Percentiles rank a stretch among this genome's conserved stretches.
Conservation (phyloP, 139 green algal genomes). For the Auxenochlorella protothecoides region DNA sequence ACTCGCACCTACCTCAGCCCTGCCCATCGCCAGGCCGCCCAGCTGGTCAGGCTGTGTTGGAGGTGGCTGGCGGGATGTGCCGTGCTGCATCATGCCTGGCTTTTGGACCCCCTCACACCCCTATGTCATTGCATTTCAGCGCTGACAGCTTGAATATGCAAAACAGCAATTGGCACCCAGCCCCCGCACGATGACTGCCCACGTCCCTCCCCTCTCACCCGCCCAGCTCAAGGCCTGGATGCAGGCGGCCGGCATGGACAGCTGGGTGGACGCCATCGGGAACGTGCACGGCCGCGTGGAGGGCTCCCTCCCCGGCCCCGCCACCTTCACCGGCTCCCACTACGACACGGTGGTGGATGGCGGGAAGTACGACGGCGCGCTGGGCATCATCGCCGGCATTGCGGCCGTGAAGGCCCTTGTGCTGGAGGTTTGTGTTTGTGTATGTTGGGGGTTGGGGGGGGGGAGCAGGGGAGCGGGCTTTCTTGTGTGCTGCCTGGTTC, state of each 20-base stretch:
- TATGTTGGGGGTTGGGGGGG: no score
- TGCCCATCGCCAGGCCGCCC: constrained; percentile 41
- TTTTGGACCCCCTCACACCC: no score
- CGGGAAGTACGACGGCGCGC: constrained; percentile 74
- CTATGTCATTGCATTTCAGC: no score
- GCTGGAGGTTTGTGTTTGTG: no score
- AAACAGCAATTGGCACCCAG: no score
- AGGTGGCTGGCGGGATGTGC: no score
- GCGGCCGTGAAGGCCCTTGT: constrained; percentile 61
- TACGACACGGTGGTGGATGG: constrained; percentile 90
- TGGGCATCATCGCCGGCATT: constrained; percentile 77
- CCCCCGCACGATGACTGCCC: neutral
- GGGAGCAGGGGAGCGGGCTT: no score
- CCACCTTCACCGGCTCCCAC: constrained; percentile 72
- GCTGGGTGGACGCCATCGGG: constrained; percentile 60
- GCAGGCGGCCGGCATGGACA: constrained; percentile 55
- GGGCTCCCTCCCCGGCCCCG: constrained; percentile 3
- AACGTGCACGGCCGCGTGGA: constrained; percentile 68
- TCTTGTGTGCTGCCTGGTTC: no score
- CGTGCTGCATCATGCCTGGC: no score
- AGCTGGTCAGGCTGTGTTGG: constrained; percentile 1
- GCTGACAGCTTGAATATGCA: no score
- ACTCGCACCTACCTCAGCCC: constrained; percentile 56
- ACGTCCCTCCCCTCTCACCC: no score
- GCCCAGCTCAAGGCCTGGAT: constrained; percentile 53